phyloP scores from a whole-genome alignment of 1,284 basidiomycete species.

The Butyriboletus regius region DNA sequence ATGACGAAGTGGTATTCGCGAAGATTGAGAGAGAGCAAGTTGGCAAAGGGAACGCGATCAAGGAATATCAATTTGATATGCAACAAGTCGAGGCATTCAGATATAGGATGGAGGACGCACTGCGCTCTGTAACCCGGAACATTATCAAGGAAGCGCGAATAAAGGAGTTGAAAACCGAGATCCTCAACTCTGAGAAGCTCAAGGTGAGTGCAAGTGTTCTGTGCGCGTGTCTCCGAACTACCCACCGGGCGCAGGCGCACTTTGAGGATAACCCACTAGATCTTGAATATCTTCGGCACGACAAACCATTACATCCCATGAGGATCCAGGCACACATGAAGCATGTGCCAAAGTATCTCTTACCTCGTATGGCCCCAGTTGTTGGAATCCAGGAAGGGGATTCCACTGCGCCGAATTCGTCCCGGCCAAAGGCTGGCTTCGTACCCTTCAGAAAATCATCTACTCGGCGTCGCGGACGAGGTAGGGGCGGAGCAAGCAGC shows the following conservation, averaged over 20 bases:
- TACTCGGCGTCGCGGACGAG: slow-evolving; percentile 43
- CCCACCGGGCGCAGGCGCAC: slow-evolving; percentile 62
- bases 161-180: slow-evolving; percentile 90
- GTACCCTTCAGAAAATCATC: slow-evolving; percentile 64
- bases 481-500: slow-evolving; percentile 35
- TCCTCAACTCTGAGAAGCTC: slow-evolving; percentile 90
- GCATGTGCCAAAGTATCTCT: slow-evolving; percentile 87
- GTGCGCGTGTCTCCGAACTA: not conserved
- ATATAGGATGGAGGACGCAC: slow-evolving; percentile 95
- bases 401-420: slow-evolving; percentile 17
- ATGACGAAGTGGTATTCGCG: slow-evolving; percentile 69
- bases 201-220: slow-evolving; percentile 55
- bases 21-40: slow-evolving; percentile 71
- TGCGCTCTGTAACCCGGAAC: slow-evolving; percentile 80
- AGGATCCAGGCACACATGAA: slow-evolving; percentile 90
- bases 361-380: slow-evolving; percentile 72
- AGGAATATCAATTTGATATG: slow-evolving; percentile 91
- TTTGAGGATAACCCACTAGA: slow-evolving; percentile 97
- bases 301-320: slow-evolving; percentile 85
- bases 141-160: slow-evolving; percentile 86
- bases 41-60: slow-evolving; percentile 68
- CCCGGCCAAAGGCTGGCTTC: slow-evolving; percentile 41
- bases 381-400: slow-evolving; percentile 26
- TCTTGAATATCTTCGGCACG: slow-evolving; percentile 87
- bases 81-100: slow-evolving; percentile 95